Conservation (phyloP, 495 filamentous ascomycete species). For the Aeminium ludgeri region DNA sequence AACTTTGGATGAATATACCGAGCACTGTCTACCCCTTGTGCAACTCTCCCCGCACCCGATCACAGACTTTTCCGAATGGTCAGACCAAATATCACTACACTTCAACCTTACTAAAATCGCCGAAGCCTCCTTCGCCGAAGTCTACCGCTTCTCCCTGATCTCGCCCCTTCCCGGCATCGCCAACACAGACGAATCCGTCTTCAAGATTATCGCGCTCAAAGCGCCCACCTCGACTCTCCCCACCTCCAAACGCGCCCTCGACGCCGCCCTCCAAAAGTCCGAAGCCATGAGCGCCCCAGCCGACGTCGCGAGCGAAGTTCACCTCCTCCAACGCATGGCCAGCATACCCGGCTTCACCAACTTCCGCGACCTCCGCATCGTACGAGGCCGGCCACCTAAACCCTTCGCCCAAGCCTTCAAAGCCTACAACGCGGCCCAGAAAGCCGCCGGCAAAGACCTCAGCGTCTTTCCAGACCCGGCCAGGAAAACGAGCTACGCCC, state of each 20-base stretch:
- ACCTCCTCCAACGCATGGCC: conserved; percentile 58
- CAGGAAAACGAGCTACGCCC: conserved; percentile 35
- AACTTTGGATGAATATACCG: conserved; percentile 1
- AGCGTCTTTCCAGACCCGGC: conserved; percentile 47
- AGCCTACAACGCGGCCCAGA: conserved; percentile 41
- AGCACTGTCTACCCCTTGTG: conserved; percentile 5
- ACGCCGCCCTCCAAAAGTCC: conserved; percentile 18
- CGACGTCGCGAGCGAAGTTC: conserved; percentile 48
- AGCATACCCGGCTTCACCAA: conserved; percentile 78
- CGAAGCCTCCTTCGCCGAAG: conserved; percentile 52
- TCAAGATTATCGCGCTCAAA: conserved; percentile 28
- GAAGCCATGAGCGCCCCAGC: conserved; percentile 30
- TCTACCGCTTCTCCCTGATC: conserved; percentile 42
- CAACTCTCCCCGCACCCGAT: conserved; percentile 5
- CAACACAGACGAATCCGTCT: conserved; percentile 23
- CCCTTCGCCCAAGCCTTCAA: conserved; percentile 47
- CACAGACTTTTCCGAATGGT: conserved; percentile 27
- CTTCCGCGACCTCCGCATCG: conserved; percentile 62
- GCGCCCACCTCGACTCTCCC: conserved; percentile 15
- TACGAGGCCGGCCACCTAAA: conserved; percentile 49
- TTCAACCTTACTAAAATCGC: conserved; percentile 45
- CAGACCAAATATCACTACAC: conserved; percentile 31
- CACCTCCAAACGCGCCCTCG: conserved; percentile 15
- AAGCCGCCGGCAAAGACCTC: conserved; percentile 41
- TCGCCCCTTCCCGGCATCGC: conserved; percentile 17